Conservation (phyloP, 108 stramenopile species). For the Cyclostephanos tholiformis region DNA sequence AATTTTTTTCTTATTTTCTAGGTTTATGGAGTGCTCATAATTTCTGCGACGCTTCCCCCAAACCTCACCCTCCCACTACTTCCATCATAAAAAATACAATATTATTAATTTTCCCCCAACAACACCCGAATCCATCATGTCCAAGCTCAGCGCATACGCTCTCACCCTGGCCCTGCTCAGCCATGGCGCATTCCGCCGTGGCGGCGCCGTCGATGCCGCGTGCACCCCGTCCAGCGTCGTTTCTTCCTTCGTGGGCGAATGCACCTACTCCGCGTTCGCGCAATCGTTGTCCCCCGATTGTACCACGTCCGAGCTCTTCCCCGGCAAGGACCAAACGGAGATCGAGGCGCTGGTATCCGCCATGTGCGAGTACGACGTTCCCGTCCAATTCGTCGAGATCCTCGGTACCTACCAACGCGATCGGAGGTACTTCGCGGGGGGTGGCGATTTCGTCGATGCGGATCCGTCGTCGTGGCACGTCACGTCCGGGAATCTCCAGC, state of each 20-base stretch:
- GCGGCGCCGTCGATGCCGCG: neutral
- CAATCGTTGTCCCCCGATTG: neutral
- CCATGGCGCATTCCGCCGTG: conserved; percentile 2
- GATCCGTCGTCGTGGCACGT: conserved; percentile 12
- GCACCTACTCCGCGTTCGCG: neutral
- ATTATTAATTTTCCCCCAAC: neutral
- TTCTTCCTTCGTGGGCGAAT: neutral
- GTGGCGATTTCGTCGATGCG: conserved; percentile 14
- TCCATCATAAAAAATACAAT: no score
- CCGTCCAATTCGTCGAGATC: conserved; percentile 36
- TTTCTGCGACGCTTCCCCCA: no score
- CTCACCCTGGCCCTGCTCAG: neutral
- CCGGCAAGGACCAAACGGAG: neutral
- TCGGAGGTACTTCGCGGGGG: conserved; percentile 26
- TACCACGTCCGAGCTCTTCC: conserved; percentile 6
- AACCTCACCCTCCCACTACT: neutral
- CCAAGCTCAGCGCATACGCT: neutral
- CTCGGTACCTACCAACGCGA: conserved; percentile 26
- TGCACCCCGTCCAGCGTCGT: neutral
- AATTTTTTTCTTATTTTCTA: no score
- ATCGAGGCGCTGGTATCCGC: conserved; percentile 15
- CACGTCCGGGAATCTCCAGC: conserved; percentile 7
- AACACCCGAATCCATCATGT: neutral
- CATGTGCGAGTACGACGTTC: conserved; percentile 31
- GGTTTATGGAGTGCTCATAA: no score